phyloP scores from a whole-genome alignment of 257 asterid genomes.

The Salvia miltiorrhiza region DNA sequence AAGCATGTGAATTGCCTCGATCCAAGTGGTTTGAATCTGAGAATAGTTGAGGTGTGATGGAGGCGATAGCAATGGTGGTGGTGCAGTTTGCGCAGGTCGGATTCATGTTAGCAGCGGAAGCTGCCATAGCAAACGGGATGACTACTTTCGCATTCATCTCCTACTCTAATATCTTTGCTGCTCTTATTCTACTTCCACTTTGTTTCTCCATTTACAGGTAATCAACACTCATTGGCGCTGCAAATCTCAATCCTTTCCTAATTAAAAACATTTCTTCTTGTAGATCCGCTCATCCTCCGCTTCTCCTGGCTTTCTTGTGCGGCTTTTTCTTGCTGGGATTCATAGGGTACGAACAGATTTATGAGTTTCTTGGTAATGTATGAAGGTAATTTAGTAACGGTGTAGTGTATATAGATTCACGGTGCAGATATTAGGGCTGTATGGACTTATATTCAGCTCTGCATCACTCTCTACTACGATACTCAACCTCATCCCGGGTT shows the following conservation, averaged over 20 bases:
- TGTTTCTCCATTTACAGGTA: slow-evolving; percentile 46
- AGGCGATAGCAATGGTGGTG: slow-evolving; percentile 47
- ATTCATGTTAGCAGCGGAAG: slow-evolving; percentile 37
- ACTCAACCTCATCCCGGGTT: slow-evolving; percentile 62
- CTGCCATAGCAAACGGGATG: slow-evolving; percentile 57
- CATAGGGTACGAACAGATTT: slow-evolving; percentile 67
- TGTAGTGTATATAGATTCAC: slow-evolving; percentile 29
- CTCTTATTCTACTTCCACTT: slow-evolving; percentile 45
- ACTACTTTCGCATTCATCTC: slow-evolving; percentile 40
- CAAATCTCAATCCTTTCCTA: not conserved
- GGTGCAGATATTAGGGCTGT: slow-evolving; percentile 54
- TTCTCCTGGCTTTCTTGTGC: slow-evolving; percentile 33
- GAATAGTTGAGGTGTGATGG: too few species aligned
- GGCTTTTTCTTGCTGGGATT: slow-evolving; percentile 65
- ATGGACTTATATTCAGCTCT: slow-evolving; percentile 48
- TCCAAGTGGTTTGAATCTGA: too few species aligned
- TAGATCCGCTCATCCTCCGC: slow-evolving; percentile 52
- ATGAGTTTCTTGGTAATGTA: too few species aligned
- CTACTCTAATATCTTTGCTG: slow-evolving; percentile 46
- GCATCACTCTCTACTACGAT: slow-evolving; percentile 55
- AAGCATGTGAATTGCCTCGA: slow-evolving; percentile 34
- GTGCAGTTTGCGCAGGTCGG: slow-evolving; percentile 64
- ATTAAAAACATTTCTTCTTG: not conserved
- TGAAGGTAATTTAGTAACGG: too few species aligned
- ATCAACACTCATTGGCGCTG: not conserved